Percentiles rank a stretch among this genome's conserved stretches.
These are phyloP conservation scores for Tilletia caries DNA, from an alignment of 1,284 basidiomycete genomes.

Conservation along the genomic window DNA sequence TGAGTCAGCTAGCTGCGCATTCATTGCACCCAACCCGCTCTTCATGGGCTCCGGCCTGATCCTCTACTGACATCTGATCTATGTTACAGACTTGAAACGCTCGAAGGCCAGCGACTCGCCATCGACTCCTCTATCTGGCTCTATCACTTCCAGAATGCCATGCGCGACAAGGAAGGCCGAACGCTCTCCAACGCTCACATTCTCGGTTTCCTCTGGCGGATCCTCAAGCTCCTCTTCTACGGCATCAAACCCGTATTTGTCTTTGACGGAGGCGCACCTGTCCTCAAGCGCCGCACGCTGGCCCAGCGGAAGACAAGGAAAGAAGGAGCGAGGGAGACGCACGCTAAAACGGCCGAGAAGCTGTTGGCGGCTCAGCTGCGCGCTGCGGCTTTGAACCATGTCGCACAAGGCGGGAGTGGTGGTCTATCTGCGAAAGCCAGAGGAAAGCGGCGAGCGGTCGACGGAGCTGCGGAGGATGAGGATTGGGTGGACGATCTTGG, in stretches of 20 bases:
- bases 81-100: slow-evolving; percentile 49
- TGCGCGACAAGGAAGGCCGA: slow-evolving; percentile 93
- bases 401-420: slow-evolving; percentile 16
- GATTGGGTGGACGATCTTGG: background rate
- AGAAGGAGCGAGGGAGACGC: slow-evolving; percentile 57
- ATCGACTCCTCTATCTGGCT: slow-evolving; percentile 99
- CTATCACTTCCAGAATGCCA: slow-evolving; percentile 75
- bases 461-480: background rate
- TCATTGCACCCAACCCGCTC: background rate
- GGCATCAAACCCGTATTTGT: slow-evolving; percentile 77
- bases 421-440: background rate
- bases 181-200: slow-evolving; percentile 91
- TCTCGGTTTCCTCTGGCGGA: slow-evolving; percentile 75
- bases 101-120: slow-evolving; percentile 51
- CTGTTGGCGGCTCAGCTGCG: slow-evolving; percentile 90
- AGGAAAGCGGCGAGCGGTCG: background rate
- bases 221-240: slow-evolving; percentile 91
- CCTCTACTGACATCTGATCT: background rate
- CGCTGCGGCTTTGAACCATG: slow-evolving; percentile 77
- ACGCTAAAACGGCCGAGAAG: slow-evolving; percentile 64
- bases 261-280: slow-evolving; percentile 70
- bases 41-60: too few species aligned
- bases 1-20: slow-evolving; percentile 17
- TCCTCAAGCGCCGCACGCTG: slow-evolving; percentile 55
- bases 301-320: slow-evolving; percentile 61